Evolutionary conservation across 2,329 filamentous ascomycete species (phyloP).

Genomic region (Colletotrichum truncatum): DNA sequence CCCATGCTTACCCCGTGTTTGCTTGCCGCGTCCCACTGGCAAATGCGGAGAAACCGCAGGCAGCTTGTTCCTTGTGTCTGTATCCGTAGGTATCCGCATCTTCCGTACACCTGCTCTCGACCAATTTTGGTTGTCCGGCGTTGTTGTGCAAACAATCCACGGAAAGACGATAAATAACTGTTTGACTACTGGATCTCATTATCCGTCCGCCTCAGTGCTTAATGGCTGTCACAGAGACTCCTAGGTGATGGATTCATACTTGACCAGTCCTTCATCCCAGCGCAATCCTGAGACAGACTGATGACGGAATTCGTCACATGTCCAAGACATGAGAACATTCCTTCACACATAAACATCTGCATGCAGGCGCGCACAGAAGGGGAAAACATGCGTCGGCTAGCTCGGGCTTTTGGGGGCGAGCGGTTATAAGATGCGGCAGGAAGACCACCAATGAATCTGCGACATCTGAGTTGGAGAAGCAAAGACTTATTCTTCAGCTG

Average conservation of each 20-base stretch:
- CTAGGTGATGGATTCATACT: background rate
- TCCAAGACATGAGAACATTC: background rate
- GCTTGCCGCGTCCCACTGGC: background rate
- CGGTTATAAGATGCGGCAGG: conserved; percentile 10
- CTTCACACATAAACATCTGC: background rate
- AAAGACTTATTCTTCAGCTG: background rate
- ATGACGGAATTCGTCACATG: background rate
- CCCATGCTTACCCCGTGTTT: background rate
- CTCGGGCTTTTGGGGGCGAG: background rate
- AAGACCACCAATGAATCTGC: background rate
- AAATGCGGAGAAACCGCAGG: conserved; percentile 11
- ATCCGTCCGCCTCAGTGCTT: no score
- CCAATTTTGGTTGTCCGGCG: background rate
- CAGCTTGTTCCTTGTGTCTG: background rate
- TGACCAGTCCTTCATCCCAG: background rate
- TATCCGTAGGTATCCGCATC: conserved; percentile 1
- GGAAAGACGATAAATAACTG: no score
- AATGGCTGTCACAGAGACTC: background rate
- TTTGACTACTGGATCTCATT: no score
- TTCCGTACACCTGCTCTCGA: background rate
- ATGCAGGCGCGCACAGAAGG: background rate
- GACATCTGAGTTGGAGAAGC: background rate
- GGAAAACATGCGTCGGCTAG: conserved; percentile 4
- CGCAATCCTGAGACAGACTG: background rate
- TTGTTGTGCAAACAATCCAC: no score